phyloP scores from a whole-genome alignment of 768 basidiomycete genomes.

The Pisolithus microcarpus region DNA sequence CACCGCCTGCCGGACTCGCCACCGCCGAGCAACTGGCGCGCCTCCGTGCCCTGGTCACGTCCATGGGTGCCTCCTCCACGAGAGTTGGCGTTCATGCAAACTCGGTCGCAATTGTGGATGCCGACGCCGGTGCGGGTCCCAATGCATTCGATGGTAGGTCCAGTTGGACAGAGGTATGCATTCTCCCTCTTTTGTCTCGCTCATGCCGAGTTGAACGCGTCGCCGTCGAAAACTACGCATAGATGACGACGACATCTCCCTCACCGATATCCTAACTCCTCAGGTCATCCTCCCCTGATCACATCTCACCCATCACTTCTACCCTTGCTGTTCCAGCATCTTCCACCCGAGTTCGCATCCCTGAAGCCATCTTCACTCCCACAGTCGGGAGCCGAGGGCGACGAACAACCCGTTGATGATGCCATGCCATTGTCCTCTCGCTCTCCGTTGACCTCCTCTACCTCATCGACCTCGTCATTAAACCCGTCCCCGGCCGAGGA shows the following conservation, averaged over 20 bases:
- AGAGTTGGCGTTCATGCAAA: too few species aligned
- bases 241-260: slow-evolving; percentile 44
- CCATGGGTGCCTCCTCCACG: slow-evolving; percentile 24
- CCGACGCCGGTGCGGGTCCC: slow-evolving; percentile 17
- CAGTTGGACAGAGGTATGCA: too few species aligned
- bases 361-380: too few species aligned
- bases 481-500: slow-evolving; percentile 17
- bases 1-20: slow-evolving; percentile 9
- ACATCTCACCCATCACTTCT: slow-evolving; percentile 61
- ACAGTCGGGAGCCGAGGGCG: too few species aligned
- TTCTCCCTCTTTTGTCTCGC: not conserved
- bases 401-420: too few species aligned
- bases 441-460: slow-evolving; percentile 27
- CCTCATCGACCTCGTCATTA: slow-evolving; percentile 42
- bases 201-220: slow-evolving; percentile 3
- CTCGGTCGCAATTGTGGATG: not conserved
- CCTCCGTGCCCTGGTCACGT: slow-evolving; percentile 47
- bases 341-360: slow-evolving; percentile 51
- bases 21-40: slow-evolving; percentile 65
- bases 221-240: slow-evolving; percentile 1
- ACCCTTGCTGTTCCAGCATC: slow-evolving; percentile 66
- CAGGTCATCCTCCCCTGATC: slow-evolving; percentile 65
- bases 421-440: too few species aligned
- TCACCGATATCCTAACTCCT: slow-evolving; percentile 72
- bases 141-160: not conserved